Evolutionary conservation across 257 asterid genomes (phyloP).

Genomic region (Apocynum venetum): DNA sequence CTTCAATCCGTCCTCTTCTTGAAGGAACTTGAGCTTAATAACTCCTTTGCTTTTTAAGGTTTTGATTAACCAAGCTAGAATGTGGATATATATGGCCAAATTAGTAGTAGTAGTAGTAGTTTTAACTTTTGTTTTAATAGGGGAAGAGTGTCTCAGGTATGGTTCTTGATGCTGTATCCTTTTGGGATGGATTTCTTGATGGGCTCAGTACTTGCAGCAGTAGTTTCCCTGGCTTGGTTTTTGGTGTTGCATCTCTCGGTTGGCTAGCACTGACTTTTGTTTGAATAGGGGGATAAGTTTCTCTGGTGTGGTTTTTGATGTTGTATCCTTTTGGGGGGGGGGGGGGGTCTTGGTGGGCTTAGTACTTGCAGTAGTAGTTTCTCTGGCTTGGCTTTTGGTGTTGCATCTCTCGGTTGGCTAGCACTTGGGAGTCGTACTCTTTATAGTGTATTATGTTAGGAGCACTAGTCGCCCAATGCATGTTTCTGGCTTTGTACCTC

Average conservation of each 20-base stretch:
- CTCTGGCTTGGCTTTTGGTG: not conserved
- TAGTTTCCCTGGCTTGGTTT: not conserved
- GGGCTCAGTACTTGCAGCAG: not conserved
- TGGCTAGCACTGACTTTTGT: not conserved
- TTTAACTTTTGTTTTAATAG: not conserved
- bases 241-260: not conserved
- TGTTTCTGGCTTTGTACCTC: no score
- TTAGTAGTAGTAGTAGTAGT: not conserved
- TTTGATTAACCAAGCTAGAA: not conserved
- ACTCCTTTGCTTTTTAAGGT: not conserved
- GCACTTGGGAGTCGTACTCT: not conserved
- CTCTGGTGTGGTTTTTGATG: no score
- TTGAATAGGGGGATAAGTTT: not conserved
- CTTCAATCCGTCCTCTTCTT: conserved; percentile 45
- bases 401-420: not conserved
- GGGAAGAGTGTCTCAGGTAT: no score
- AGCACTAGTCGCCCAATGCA: no score
- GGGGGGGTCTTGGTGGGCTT: no score
- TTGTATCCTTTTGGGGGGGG: no score
- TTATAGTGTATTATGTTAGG: no score
- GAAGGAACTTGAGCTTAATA: conserved; percentile 51
- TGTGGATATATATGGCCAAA: not conserved
- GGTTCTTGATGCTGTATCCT: no score
- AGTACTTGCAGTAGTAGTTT: not conserved
- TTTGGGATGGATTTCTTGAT: no score